Conservation (phyloP, 345 rosid genomes). For the Murraya koenigii region DNA sequence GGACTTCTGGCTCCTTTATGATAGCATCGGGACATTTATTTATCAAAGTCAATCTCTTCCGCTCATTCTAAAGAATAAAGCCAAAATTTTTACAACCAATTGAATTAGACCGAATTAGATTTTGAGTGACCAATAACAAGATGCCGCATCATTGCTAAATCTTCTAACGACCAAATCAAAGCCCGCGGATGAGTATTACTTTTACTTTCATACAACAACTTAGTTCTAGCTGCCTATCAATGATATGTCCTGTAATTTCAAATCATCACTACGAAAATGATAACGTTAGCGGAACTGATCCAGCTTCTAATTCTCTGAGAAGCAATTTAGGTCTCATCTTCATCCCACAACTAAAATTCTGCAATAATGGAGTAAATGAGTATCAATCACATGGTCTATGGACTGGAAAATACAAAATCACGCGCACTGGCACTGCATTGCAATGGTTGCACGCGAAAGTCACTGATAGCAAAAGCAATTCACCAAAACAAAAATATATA, state of each 20-base stretch:
- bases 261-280: too few species aligned
- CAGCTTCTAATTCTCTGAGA: neutral
- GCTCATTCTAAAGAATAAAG: constrained; percentile 7
- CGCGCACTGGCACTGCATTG: neutral
- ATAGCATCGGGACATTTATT: neutral
- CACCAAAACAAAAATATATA: too few species aligned
- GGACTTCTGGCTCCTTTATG: too few species aligned
- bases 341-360: neutral
- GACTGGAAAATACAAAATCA: neutral
- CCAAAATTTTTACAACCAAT: neutral
- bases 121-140: neutral
- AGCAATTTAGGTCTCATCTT: too few species aligned
- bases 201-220: too few species aligned
- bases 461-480: too few species aligned
- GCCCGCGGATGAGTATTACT: neutral
- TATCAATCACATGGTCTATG: neutral
- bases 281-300: too few species aligned
- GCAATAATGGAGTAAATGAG: too few species aligned
- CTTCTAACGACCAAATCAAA: neutral
- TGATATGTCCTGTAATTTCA: too few species aligned
- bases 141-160: constrained; percentile 15
- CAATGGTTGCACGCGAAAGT: neutral
- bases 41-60: constrained; percentile 12
- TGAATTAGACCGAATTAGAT: neutral
- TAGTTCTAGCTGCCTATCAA: neutral